Conservation (phyloP, 495 filamentous ascomycete genomes). For the Tirmania nivea region DNA sequence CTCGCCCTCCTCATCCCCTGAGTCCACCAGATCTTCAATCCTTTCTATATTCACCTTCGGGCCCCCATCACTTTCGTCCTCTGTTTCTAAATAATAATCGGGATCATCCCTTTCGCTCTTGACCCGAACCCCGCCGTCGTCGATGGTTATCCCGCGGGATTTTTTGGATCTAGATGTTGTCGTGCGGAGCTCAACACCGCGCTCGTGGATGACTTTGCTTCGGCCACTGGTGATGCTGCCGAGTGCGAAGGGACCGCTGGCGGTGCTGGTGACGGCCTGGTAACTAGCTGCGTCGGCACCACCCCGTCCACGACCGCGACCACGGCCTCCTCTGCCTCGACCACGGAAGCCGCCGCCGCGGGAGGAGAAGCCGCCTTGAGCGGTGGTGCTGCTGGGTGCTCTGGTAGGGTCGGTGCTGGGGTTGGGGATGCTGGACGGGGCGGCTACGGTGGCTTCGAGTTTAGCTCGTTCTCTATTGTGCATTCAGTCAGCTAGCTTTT, state of each 20-base stretch:
- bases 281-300: slow-evolving; percentile 3
- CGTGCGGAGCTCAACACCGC: slow-evolving; percentile 1
- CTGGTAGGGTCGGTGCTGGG: neutral
- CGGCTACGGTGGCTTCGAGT: slow-evolving; percentile 14
- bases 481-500: neutral
- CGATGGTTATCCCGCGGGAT: neutral
- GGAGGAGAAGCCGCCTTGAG: neutral
- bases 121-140: neutral
- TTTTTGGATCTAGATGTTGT: neutral
- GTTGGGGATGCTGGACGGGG: neutral
- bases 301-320: slow-evolving; percentile 9
- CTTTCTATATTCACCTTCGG: slow-evolving; percentile 14
- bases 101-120: neutral
- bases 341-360: slow-evolving; percentile 2
- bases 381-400: neutral
- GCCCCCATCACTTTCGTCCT: slow-evolving; percentile 10
- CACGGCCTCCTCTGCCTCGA: neutral
- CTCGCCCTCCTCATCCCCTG: slow-evolving; percentile 1
- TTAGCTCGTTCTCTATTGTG: slow-evolving; percentile 11
- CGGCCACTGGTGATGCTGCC: slow-evolving; percentile 8
- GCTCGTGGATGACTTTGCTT: slow-evolving; percentile 10
- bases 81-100: slow-evolving; percentile 2
- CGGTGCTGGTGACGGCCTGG: neutral
- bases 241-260: slow-evolving; percentile 13
- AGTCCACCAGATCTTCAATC: slow-evolving; percentile 10